These are phyloP conservation scores for Coniochaeta sp. DNA, from an alignment of 2,329 filamentous ascomycete species.

Conservation along the genomic window DNA sequence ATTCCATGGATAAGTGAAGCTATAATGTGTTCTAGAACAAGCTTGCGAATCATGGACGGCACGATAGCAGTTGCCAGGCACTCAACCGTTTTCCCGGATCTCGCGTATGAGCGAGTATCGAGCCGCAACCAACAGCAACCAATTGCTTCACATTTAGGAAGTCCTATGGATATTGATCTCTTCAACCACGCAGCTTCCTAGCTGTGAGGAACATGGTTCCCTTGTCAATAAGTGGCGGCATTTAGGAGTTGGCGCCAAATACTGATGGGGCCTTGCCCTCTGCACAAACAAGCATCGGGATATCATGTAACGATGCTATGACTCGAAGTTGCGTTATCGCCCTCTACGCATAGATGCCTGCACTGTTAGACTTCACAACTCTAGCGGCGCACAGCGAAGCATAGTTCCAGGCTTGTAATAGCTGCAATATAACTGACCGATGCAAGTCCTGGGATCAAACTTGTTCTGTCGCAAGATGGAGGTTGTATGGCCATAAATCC, in stretches of 20 bases:
- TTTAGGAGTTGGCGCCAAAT: neutral
- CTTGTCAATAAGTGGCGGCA: neutral
- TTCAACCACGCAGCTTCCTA: neutral
- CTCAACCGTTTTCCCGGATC: conserved; percentile 1
- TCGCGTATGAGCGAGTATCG: neutral
- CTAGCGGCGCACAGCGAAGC: neutral
- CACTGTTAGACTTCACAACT: neutral
- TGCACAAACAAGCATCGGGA: neutral
- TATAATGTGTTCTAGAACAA: neutral
- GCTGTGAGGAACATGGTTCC: neutral
- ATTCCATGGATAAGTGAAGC: neutral
- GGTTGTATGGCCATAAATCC: neutral
- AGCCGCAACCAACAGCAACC: neutral
- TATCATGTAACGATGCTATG: neutral
- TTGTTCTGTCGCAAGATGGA: neutral
- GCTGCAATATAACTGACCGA: neutral
- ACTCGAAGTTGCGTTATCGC: neutral
- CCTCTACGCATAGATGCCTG: neutral
- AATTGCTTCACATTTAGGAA: neutral
- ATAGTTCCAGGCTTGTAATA: neutral
- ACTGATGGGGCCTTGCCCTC: neutral
- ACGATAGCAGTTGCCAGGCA: neutral
- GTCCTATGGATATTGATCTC: neutral
- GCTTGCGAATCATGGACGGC: neutral
- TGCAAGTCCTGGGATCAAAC: neutral